Evolutionary conservation across 257 asterid genomes (phyloP), one percentile per base, ranked within the genome.

Genomic region (Jaltomata sinuosa): DNA sequence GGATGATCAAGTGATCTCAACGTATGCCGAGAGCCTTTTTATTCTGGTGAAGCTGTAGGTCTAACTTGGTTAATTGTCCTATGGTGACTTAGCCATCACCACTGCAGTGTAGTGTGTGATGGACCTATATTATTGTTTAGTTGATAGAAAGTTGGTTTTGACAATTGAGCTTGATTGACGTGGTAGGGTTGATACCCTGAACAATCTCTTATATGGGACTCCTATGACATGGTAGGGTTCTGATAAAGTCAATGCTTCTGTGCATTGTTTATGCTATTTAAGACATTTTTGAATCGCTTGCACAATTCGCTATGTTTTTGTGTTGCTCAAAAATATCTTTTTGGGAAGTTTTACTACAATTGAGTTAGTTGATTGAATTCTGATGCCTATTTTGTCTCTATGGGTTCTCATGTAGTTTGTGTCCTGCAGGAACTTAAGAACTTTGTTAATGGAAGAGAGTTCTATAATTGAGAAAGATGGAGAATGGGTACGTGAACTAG

Each of bases 401-500:
- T 77, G 62, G 82, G 62, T 49, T 49, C 45, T 77, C 45, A 77
- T 16, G 82, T 77, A 77, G 29, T 77, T 22, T 77, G 62, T 77
- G 42, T 27, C 27, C 27, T 49, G 82, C 82, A 94, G 98, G 93
- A 93, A 88, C 83, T 64, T 94, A 86, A 91, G 84, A 83, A 90
- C 86, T 57, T 89, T 94, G 86, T 84, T 90, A 85, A 50, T 94
- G 91, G 98, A 94, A 87, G 98, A 94, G 90, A 91, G 94, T 88
- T 79, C 83, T 47, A 91, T 95, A 78, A 34, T 9, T 31, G 98
- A 95, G 88, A 89, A 87, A 0, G 98, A 90, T 16, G 95, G 97
- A 5, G 90, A 91, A 59, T 95, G 98, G 98, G 87, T 93, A 53
- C 96, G 89, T 45, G 95, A 92, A 89, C 91, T 95, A 49, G 97